Conservation (phyloP, 2,329 filamentous ascomycete species). For the Aspergillus pseudotamarii region DNA sequence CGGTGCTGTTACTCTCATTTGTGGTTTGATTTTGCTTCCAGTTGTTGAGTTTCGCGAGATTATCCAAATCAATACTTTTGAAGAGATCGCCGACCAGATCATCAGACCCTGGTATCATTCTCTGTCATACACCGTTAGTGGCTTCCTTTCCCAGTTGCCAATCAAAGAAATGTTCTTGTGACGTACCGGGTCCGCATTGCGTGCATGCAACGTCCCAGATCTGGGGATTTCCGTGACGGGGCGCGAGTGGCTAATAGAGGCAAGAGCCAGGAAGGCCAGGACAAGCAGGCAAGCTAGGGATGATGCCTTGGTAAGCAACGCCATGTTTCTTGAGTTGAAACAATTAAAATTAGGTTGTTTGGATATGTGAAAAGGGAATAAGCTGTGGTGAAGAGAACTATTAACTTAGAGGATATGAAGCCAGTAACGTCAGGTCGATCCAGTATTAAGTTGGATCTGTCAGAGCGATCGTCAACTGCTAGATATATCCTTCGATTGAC, state of each 20-base stretch:
- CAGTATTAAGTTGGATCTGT: background rate
- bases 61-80: conserved; percentile 19
- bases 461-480: conserved; percentile 1
- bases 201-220: background rate
- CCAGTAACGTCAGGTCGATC: background rate
- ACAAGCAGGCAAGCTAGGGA: conserved; percentile 10
- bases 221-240: conserved; percentile 1
- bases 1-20: conserved; percentile 8
- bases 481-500: conserved; percentile 14
- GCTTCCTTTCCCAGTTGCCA: background rate
- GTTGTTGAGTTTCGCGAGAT: conserved; percentile 9
- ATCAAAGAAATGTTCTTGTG: background rate
- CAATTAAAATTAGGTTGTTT: background rate
- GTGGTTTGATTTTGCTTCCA: conserved; percentile 14
- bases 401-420: background rate
- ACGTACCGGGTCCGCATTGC: conserved; percentile 13
- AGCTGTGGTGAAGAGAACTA: background rate
- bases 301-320: conserved; percentile 2
- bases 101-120: conserved; percentile 26
- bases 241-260: conserved; percentile 8
- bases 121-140: conserved; percentile 16
- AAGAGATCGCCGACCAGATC: conserved; percentile 22
- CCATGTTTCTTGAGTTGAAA: conserved; percentile 11
- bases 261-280: conserved; percentile 9
- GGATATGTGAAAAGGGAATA: background rate